These are phyloP conservation scores for Saccharomyces hybrid DNA, from an alignment of 1,139 yeast species.

Conservation along the genomic window DNA sequence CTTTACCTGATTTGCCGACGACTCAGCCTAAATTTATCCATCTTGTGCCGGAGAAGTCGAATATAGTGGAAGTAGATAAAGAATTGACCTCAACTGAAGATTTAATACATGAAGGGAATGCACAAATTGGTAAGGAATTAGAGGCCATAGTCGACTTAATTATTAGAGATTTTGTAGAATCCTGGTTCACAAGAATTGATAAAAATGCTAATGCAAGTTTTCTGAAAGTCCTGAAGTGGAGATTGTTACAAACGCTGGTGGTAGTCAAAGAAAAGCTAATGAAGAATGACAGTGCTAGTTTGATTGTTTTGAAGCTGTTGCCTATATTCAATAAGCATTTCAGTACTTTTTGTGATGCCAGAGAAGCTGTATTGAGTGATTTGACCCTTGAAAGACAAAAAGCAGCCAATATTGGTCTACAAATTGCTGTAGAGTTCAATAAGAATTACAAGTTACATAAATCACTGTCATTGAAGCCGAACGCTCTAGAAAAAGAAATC, in stretches of 20 bases:
- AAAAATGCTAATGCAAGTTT: slow-evolving; percentile 39
- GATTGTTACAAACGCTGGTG: slow-evolving; percentile 40
- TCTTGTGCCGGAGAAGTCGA: neutral
- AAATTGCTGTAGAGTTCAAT: slow-evolving; percentile 54
- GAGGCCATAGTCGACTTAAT: slow-evolving; percentile 48
- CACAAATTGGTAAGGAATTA: slow-evolving; percentile 43
- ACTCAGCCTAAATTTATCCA: neutral
- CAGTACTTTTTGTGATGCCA: slow-evolving; percentile 47
- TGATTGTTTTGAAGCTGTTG: slow-evolving; percentile 50
- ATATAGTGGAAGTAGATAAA: neutral
- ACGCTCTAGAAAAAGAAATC: slow-evolving; percentile 38
- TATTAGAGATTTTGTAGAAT: slow-evolving; percentile 50
- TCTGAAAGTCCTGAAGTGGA: slow-evolving; percentile 45
- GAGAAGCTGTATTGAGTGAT: slow-evolving; percentile 36
- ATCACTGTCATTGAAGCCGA: slow-evolving; percentile 43
- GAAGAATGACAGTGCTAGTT: slow-evolving; percentile 46
- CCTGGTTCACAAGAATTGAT: slow-evolving; percentile 52
- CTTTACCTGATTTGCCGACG: neutral
- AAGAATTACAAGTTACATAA: slow-evolving; percentile 51
- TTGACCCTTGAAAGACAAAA: slow-evolving; percentile 24
- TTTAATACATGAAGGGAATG: slow-evolving; percentile 29
- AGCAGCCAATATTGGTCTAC: slow-evolving; percentile 44
- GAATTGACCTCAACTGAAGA: neutral
- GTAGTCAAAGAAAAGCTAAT: slow-evolving; percentile 39
- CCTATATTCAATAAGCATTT: slow-evolving; percentile 68